Evolutionary conservation across 2,329 filamentous ascomycete species (phyloP).

Genomic region (Aspergillus pseudotamarii): DNA sequence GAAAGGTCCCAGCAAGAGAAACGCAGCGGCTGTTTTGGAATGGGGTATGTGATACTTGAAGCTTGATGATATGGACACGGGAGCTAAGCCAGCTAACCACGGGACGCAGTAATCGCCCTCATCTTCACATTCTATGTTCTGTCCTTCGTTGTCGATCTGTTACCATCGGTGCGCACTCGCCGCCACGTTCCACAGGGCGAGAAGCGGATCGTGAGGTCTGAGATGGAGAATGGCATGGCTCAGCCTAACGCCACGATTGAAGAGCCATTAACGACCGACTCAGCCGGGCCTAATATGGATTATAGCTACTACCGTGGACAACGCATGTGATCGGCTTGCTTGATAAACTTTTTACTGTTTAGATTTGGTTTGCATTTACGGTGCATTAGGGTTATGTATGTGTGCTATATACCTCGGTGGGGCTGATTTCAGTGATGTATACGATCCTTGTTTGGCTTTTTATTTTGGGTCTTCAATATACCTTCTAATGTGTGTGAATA

Average conservation of each 20-base stretch:
- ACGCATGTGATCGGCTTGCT: conserved; percentile 22
- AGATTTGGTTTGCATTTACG: neutral
- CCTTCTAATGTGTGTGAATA: neutral
- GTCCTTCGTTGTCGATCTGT: conserved; percentile 83
- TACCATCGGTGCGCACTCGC: conserved; percentile 71
- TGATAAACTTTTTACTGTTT: neutral
- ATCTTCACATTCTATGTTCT: conserved; percentile 87
- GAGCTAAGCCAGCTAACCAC: neutral
- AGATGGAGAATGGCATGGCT: conserved; percentile 17
- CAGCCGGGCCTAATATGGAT: conserved; percentile 33
- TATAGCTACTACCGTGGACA: conserved; percentile 33
- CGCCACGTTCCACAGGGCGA: conserved; percentile 48
- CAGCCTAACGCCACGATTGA: conserved; percentile 31
- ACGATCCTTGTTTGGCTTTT: neutral
- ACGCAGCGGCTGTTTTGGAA: conserved; percentile 77
- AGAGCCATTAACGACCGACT: conserved; percentile 43
- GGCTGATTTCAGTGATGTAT: neutral
- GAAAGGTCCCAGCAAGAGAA: conserved; percentile 49
- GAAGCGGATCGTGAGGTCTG: conserved; percentile 33
- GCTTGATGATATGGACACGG: neutral
- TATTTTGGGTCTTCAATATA: neutral
- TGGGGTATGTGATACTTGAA: conserved; percentile 49
- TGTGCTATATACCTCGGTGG: conserved; percentile 8
- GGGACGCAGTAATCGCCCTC: conserved; percentile 64
- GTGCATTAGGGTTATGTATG: conserved; percentile 8